Base-by-base conservation (phyloP, 164 flowering plant species). In the Aristolochia californica region DNA sequence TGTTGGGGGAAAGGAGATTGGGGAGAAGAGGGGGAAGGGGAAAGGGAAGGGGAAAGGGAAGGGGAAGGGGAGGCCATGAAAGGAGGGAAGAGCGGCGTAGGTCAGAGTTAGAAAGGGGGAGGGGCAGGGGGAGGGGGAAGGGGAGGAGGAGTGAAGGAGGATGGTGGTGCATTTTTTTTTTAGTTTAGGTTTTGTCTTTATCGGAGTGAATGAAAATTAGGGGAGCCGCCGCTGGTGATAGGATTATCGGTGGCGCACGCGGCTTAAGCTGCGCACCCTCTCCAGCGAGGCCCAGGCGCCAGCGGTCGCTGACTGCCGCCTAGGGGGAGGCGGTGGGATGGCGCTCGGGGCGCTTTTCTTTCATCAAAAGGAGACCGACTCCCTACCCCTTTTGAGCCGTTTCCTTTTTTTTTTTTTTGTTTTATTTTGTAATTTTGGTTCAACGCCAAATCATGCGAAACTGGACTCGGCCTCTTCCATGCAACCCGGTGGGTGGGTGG, bases 211-310 rank as follows among this genome's bases (percentile, higher is more conserved):
- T 11, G 54, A 26, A 54, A 5, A 8, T n/a, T 7, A 53, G 47
- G 45, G 43, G 47, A 17, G 44, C 24, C 53, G 53, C 15, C 34
- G 60, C 34, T n/a, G 51, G 27, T 40, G 43, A 18, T 25, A 53
- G 14, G 44, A 22, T 24, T 28, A 18, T 13, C 18, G 62, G 62
- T 34, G 45, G 62, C 62, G 54, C 24, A 48, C 54, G 62, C 54
- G 62, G 62, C 53, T 59, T 48, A 59, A 48, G 27, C 53, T 59
- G 53, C 62, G 62, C 62, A 34, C 62, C 27, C 48, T 9, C 48
- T 28, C 16, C 59, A 40, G 47, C 59, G 47, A 16, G 51, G 51
- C 51, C 51, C 21, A n/a, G 51, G 51, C 51, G 20, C 51, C 40
- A 4, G 40, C 40, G 40, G 4, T 34, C 40, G 40, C 40, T 34